Base-by-base conservation (phyloP, 495 filamentous ascomycete genomes). In the Haplographium delicatum region DNA sequence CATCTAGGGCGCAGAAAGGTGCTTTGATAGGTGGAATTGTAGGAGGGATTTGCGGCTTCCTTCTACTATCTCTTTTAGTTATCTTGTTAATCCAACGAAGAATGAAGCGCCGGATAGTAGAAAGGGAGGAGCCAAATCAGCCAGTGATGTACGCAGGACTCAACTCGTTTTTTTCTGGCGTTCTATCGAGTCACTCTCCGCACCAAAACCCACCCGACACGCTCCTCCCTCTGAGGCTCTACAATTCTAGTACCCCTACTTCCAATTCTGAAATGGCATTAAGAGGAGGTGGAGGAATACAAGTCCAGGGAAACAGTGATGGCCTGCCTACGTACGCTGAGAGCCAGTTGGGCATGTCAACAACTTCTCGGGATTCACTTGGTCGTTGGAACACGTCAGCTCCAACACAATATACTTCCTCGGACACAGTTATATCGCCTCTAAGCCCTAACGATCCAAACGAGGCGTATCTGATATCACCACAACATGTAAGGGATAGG, bases 101-200 rank as follows among this genome's bases (percentile, higher is more conserved):
- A 28, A 51, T 47, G 22, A 50, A 47, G 43, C 23, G 23, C 9
- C 9, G 42, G 25, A 22, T 18, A 1, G 19, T 15, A 39, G 39
- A 8, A 8, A 47, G 27, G 35, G 2, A 20, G 13, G 42, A 27
- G 30, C 42, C 8, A 3, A 26, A 28, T 3, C 15, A 39, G 22
- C 42, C 41, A 3, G 43, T 51, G 2, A 56, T 47, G n/a, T 56
- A 56, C 33, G 18, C 47, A 5, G 22, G 42, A 11, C 47, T 56
- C 19, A 56, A 51, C 37, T 5, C 22, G 10, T 25, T 30, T 18
- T 51, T 51, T 27, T 8, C 46, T 24, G 53, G 53, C 37, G 53
- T 56, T 18, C 47, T 47, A 33, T 56, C 51, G 10, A 13, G 27
- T 16, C 37, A 16, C 6, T 38, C 37, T n/a, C 26, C 44, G 11